Conservation (phyloP, 1,284 basidiomycete species). For the Ganoderma boninense region DNA sequence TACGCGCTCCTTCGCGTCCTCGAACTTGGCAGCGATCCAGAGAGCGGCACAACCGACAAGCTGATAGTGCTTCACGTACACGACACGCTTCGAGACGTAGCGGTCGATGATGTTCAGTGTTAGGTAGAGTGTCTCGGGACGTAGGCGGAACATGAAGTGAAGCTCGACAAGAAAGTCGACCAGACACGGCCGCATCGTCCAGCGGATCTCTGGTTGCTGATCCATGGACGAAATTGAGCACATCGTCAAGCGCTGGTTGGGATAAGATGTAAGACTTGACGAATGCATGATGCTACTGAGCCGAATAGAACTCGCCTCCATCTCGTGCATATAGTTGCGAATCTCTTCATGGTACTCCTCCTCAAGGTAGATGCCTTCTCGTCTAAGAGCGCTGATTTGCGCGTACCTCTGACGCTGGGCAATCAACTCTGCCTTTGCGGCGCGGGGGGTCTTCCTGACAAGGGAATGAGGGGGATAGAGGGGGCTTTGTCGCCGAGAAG, state of each 20-base stretch:
- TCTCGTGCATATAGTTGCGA: constrained; percentile 91
- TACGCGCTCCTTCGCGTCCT: constrained; percentile 98
- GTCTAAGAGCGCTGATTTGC: constrained; percentile 70
- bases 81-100: constrained; percentile 97
- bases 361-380: constrained; percentile 80
- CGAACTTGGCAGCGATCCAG: constrained; percentile 99
- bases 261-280: constrained; percentile 1
- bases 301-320: constrained; percentile 83
- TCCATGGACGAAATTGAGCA: constrained; percentile 95
- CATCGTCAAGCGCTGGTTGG: constrained; percentile 79
- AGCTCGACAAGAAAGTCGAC: constrained; percentile 99
- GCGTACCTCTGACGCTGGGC: constrained; percentile 74
- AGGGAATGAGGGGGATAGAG: constrained; percentile 55
- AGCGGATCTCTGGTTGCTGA: constrained; percentile 96
- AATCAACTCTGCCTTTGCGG: constrained; percentile 62
- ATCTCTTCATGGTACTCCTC: constrained; percentile 97
- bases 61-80: constrained; percentile 99
- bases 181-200: constrained; percentile 99
- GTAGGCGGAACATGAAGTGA: constrained; percentile 95
- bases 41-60: constrained; percentile 98
- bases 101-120: constrained; percentile 99
- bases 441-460: constrained; percentile 68
- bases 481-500: constrained; percentile 50
- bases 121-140: constrained; percentile 98
- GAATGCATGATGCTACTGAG: too few species aligned